Evolutionary conservation across 106 monocot species (phyloP).

Genomic region (Hemerocallis citrina): DNA sequence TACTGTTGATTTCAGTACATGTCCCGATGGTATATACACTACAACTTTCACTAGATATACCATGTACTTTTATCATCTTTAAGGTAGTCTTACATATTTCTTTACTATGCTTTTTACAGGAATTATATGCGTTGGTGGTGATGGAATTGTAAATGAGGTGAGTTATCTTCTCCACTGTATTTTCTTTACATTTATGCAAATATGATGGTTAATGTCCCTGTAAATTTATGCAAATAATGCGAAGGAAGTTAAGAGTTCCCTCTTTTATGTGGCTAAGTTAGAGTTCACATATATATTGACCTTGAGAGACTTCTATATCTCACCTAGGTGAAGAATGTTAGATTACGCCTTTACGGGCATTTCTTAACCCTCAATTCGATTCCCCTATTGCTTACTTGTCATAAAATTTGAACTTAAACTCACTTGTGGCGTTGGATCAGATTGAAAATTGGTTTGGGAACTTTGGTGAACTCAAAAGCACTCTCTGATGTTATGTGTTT

Average conservation of each 20-base stretch:
- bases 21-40: conserved; percentile 69
- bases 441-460: too few relatives aligned
- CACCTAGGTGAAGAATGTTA: too few relatives aligned
- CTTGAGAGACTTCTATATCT: not conserved
- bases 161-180: conserved; percentile 13
- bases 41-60: not conserved
- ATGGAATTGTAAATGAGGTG: conserved; percentile 99
- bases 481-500: too few relatives aligned
- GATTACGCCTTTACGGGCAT: too few relatives aligned
- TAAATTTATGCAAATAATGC: too few relatives aligned
- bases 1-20: conserved; percentile 78
- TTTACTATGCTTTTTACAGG: conserved; percentile 35
- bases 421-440: too few relatives aligned
- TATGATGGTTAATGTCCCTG: not conserved
- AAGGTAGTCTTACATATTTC: not conserved
- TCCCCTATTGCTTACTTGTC: too few relatives aligned
- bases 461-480: too few relatives aligned
- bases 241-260: not conserved
- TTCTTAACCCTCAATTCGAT: too few relatives aligned
- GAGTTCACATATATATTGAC: not conserved
- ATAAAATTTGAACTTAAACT: too few relatives aligned
- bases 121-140: conserved; percentile 95
- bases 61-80: not conserved
- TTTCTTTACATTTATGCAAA: not conserved
- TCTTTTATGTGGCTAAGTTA: not conserved